Percentiles rank a stretch among this genome's conserved stretches.
These are phyloP conservation scores for Metschnikowia dekortorum DNA, from an alignment of 805 yeast genomes.

Conservation along the genomic window DNA sequence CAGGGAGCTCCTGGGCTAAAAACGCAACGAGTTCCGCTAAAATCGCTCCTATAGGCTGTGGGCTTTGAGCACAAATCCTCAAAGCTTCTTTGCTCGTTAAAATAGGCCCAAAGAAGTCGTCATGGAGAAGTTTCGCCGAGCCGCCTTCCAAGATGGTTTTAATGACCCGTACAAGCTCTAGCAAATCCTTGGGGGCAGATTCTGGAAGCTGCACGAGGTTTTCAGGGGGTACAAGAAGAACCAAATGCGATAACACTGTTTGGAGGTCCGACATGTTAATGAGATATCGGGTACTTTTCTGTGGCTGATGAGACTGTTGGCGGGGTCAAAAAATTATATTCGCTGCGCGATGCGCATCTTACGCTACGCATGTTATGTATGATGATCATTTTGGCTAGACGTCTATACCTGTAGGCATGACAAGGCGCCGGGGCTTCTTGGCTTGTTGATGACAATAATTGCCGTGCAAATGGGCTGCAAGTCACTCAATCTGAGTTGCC, in stretches of 20 bases:
- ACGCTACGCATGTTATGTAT: not conserved
- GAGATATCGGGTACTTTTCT: not conserved
- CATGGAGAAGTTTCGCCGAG: slow-evolving; percentile 21
- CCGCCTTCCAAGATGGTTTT: slow-evolving; percentile 19
- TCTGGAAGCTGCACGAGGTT: not conserved
- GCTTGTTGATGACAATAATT: not conserved
- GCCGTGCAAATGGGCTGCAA: not conserved
- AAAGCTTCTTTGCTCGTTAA: slow-evolving; percentile 15
- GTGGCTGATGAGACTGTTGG: not conserved
- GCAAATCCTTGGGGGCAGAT: not conserved
- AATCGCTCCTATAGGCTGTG: slow-evolving; percentile 16
- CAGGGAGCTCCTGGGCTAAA: slow-evolving; percentile 4
- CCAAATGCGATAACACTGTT: slow-evolving; percentile 13
- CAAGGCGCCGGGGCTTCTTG: not conserved
- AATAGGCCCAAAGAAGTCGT: slow-evolving; percentile 17
- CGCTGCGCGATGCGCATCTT: slow-evolving; percentile 4
- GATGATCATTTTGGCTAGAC: not conserved
- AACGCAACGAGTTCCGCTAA: slow-evolving; percentile 10
- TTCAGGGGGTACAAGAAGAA: slow-evolving; percentile 15
- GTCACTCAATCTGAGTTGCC: slow-evolving; percentile 9
- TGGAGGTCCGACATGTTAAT: slow-evolving; percentile 1
- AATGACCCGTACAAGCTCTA: not conserved
- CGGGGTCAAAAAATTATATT: not conserved
- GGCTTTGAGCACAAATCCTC: slow-evolving; percentile 15
- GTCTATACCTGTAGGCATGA: not conserved